Evolutionary conservation across 2,329 filamentous ascomycete genomes (phyloP), one percentile per base, ranked within the genome.

Genomic region (Raffaelea arxii): DNA sequence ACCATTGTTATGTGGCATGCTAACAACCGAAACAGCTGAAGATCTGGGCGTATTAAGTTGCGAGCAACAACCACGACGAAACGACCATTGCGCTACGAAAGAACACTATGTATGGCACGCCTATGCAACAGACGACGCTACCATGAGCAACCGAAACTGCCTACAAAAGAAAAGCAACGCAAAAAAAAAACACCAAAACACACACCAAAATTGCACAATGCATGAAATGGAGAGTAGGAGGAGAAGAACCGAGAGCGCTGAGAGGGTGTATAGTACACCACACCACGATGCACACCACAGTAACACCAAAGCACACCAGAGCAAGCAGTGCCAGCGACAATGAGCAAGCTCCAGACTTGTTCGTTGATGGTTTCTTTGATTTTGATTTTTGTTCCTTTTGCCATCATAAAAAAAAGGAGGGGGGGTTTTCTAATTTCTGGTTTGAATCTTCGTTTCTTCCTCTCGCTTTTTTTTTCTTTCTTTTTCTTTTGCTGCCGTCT

Each of bases 31-130:
- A 42, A 46, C 53, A 90, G 86, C 82, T 91, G 66, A 90, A 89
- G 78, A 81, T 91, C 65, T 91, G 86, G 86, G 86, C 86, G 53
- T 88, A 84, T 71, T 86, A 83, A 68, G 43, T 35, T 22, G 37
- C 42, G 21, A 35, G 6, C 32, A 18, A 19, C 19, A 6, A 14
- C 37, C 22, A 48, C 25, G 47, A 51, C 47, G 49, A 50, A 43
- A 47, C 46, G 48, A 49, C 24, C 32, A 41, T 43, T 35, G 32
- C 27, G 23, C 39, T 43, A 24, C 24, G 21, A 56, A 36, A 22
- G 27, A 41, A 16, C 22, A 23, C 24, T 16, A 32, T 9, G 10
- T 32, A 32, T 9, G 27, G 14, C 19, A 36, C 14, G 32, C 32
- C 32, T 36, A 30, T 16, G 27, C 9, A 9, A 16, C 9, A 9